These are phyloP conservation scores for Tylopilus sp. DNA, from an alignment of 768 basidiomycete genomes.

Conservation along the genomic window DNA sequence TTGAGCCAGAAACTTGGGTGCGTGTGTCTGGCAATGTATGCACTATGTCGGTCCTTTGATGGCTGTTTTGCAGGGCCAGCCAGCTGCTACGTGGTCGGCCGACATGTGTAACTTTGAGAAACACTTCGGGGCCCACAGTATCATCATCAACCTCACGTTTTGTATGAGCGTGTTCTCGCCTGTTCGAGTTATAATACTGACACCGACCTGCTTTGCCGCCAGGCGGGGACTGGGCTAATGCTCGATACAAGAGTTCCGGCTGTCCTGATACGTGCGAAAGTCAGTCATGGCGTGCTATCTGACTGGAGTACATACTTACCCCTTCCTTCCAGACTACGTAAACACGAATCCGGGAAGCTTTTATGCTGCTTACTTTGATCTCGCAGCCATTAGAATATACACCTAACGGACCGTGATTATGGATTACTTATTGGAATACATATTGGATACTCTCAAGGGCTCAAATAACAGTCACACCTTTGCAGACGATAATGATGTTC, in stretches of 20 bases:
- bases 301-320: neutral
- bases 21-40: neutral
- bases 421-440: neutral
- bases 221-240: constrained; percentile 63
- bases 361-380: constrained; percentile 66
- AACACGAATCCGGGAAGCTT: constrained; percentile 59
- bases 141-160: constrained; percentile 51
- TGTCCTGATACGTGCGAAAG: constrained; percentile 54
- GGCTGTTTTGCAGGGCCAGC: constrained; percentile 23
- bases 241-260: constrained; percentile 42
- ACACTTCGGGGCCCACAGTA: constrained; percentile 34
- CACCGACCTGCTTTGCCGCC: neutral
- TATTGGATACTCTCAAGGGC: neutral
- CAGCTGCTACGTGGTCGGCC: constrained; percentile 34
- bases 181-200: neutral
- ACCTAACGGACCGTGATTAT: constrained; percentile 18
- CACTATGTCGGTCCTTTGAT: neutral
- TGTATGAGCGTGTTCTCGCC: constrained; percentile 40
- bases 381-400: constrained; percentile 57
- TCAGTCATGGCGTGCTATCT: constrained; percentile 28
- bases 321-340: constrained; percentile 34
- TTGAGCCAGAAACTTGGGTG: constrained; percentile 34
- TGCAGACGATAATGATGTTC: no score
- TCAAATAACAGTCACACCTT: constrained; percentile 7
- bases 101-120: constrained; percentile 35